Evolutionary conservation across 768 basidiomycete genomes (phyloP), one percentile per base, ranked within the genome.

Genomic region (Serendipita sp.): DNA sequence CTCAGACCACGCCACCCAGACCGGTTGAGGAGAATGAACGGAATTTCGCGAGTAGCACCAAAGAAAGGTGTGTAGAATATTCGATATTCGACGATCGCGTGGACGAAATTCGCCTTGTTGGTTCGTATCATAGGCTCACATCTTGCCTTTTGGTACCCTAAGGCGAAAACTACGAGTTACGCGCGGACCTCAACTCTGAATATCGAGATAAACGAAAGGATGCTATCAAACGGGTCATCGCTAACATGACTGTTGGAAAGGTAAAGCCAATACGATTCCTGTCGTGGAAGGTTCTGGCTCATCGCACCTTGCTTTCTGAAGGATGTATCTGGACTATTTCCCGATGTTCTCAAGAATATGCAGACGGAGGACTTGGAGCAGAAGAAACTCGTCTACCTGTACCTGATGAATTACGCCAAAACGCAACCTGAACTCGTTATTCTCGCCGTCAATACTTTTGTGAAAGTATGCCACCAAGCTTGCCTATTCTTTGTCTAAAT

Each of bases 311-410:
- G 66, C 61, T 11, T 43, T 28, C 3, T 33, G 17, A 13, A 61
- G 88, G 88, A 91, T 74, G 88, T 92, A 74, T 88, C 86, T 69
- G 93, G 94, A 22, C 82, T 98, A 67, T 97, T 98, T 71, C 94
- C 95, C 5, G 92, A 98, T 74, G 95, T 98, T 31, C 84, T 99
- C 70, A 96, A 96, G 81, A 97, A 97, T 75, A 96, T 93, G 94
- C 95, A 98, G 76, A 98, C 96, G 26, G 95, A 99, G 60, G 95
- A 98, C 72, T 82, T 99, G 61, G 96, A 99, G 73, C 96, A 98
- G 76, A 99, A 98, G 83, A 98, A 99, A 75, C 87, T 99, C 34
- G 96, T 98, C n/a, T 98, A 96, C 70, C 82, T 96, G 24, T 97
- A 97, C 73, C 84, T 99, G 64, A 97, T 98, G 89, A 99, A 99